A percentile compares a stretch with the other conserved stretches of the same genome.
These are phyloP conservation scores for Tricholoma terreum DNA, from an alignment of 768 basidiomycete species.

Conservation along the genomic window DNA sequence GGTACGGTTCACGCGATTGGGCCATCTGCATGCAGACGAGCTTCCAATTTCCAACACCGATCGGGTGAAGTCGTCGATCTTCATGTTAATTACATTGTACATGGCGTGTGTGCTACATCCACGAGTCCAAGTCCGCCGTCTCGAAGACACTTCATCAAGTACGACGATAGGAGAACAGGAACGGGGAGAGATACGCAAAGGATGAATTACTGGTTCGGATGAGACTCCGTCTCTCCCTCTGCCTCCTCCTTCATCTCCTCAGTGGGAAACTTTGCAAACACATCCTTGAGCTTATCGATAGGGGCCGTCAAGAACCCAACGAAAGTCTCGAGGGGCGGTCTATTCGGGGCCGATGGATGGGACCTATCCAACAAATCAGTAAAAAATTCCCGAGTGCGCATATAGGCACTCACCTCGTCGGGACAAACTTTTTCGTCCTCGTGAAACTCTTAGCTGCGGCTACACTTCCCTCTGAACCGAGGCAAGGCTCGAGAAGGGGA, in stretches of 20 bases:
- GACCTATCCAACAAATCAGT: constrained; percentile 12
- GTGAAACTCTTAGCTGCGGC: constrained; percentile 47
- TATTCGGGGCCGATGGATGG: constrained; percentile 51
- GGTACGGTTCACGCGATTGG: no score
- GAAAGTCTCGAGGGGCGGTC: constrained; percentile 60
- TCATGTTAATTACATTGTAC: no score
- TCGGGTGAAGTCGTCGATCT: no score
- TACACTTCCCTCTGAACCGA: constrained; percentile 42
- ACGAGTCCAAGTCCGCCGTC: no score
- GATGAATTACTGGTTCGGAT: neutral
- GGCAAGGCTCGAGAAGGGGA: constrained; percentile 46
- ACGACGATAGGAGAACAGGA: no score
- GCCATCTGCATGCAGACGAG: no score
- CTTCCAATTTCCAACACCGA: no score
- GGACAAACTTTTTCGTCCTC: constrained; percentile 60
- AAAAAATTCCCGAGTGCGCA: neutral
- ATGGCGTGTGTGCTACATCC: no score
- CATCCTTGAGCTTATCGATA: constrained; percentile 57
- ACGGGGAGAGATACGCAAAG: no score
- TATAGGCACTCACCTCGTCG: constrained; percentile 46
- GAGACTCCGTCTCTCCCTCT: neutral
- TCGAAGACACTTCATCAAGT: no score
- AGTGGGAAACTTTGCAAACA: constrained; percentile 52
- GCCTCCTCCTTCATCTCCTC: constrained; percentile 44
- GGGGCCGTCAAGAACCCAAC: constrained; percentile 52